phyloP scores from a whole-genome alignment of 139 green algal genomes.

The Pedinophyceae sp. region DNA sequence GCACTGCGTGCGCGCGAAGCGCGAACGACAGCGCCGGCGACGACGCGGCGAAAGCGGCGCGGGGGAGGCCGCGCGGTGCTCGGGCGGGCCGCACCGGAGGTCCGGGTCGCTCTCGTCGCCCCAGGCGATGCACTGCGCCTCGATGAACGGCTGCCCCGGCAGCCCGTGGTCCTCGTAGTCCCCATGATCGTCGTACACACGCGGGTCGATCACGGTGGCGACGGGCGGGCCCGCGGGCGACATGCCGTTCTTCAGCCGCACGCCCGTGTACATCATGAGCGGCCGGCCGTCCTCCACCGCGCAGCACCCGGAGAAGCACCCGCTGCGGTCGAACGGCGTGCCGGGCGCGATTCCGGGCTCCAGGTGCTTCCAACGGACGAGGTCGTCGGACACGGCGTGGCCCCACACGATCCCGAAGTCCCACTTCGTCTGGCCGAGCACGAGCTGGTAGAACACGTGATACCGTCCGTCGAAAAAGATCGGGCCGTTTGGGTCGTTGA shows the following conservation, averaged over 20 bases:
- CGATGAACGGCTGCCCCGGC: constrained; percentile 53
- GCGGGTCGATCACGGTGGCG: too few species aligned
- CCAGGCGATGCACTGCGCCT: constrained; percentile 53
- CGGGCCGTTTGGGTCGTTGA: constrained; percentile 54
- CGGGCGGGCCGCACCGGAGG: too few species aligned
- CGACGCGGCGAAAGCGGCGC: too few species aligned
- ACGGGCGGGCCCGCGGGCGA: too few species aligned
- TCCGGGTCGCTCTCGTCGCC: too few species aligned
- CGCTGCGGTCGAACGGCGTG: constrained; percentile 49
- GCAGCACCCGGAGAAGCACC: constrained; percentile 64
- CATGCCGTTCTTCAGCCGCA: constrained; percentile 33
- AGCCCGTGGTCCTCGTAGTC: constrained; percentile 10
- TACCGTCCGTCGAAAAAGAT: constrained; percentile 34
- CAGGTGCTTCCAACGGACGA: constrained; percentile 54
- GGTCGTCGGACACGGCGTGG: constrained; percentile 46
- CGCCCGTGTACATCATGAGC: constrained; percentile 54
- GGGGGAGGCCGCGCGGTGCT: too few species aligned
- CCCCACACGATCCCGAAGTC: constrained; percentile 70
- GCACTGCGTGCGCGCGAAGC: too few species aligned
- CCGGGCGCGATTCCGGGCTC: constrained; percentile 44
- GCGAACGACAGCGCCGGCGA: too few species aligned
- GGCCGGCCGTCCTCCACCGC: constrained; percentile 30
- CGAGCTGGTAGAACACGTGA: constrained; percentile 70
- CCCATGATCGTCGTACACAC: too few species aligned
- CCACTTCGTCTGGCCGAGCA: constrained; percentile 47